Conservation (phyloP, 345 rosid species). For the Acer campestre region DNA sequence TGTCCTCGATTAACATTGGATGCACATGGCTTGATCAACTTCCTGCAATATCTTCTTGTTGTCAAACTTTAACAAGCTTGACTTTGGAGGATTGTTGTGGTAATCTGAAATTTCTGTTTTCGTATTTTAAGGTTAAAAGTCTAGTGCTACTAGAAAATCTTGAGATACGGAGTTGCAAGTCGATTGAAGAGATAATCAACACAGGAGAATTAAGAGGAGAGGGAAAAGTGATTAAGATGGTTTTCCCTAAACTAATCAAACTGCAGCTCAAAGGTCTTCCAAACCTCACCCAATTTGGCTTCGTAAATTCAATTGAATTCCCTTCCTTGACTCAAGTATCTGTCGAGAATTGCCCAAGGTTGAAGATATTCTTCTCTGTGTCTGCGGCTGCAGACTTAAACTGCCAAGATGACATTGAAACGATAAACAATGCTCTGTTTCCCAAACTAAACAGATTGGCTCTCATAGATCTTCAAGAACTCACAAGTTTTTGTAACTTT, state of each 20-base stretch:
- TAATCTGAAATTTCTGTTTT: conserved; percentile 10
- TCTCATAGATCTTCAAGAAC: too few relatives aligned
- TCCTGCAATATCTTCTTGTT: neutral
- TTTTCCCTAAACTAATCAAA: neutral
- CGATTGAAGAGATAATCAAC: neutral
- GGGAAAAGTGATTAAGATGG: neutral
- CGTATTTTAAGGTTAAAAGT: neutral
- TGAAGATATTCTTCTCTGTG: neutral
- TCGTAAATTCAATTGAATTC: neutral
- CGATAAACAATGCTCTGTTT: too few relatives aligned
- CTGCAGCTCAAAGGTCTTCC: neutral
- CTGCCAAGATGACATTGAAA: neutral
- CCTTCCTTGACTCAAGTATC: neutral
- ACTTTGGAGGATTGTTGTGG: neutral
- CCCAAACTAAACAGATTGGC: too few relatives aligned
- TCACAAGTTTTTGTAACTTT: too few relatives aligned
- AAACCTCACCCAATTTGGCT: neutral
- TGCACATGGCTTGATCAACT: conserved; percentile 8
- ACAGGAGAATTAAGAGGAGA: neutral
- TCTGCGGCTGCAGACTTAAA: neutral
- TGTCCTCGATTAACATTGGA: conserved; percentile 2
- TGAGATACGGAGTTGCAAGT: neutral
- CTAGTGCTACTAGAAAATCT: neutral
- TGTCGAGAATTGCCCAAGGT: neutral
- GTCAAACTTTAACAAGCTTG: neutral